Conservation (phyloP, 176 grass and related monocot species). For the Cenchrus fungigraminus region DNA sequence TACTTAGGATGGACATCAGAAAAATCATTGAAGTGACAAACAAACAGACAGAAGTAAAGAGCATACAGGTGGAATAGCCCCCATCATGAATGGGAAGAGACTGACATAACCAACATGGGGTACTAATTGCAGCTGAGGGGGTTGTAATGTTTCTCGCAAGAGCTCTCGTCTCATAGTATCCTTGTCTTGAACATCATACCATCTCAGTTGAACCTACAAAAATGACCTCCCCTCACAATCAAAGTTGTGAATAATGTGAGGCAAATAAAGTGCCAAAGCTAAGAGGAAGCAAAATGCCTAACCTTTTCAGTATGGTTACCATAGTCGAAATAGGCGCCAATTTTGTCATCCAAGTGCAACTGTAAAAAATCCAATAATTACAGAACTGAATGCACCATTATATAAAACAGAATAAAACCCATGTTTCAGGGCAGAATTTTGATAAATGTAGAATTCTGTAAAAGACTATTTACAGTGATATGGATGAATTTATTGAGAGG, state of each 20-base stretch:
- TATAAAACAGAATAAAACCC: constrained; percentile 21
- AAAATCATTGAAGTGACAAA: constrained; percentile 24
- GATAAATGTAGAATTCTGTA: background rate
- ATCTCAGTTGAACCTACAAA: constrained; percentile 85
- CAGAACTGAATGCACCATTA: background rate
- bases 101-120: constrained; percentile 98
- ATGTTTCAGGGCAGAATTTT: background rate
- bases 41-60: constrained; percentile 22
- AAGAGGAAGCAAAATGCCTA: constrained; percentile 23
- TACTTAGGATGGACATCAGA: constrained; percentile 23
- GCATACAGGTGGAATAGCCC: constrained; percentile 86
- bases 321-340: constrained; percentile 88
- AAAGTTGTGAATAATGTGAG: constrained; percentile 27
- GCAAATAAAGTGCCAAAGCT: constrained; percentile 29
- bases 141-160: constrained; percentile 77
- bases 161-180: constrained; percentile 68
- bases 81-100: constrained; percentile 98
- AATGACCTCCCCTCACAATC: constrained; percentile 4
- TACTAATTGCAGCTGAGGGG: constrained; percentile 73
- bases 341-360: constrained; percentile 87
- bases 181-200: constrained; percentile 66
- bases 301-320: constrained; percentile 98
- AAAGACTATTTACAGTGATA: background rate
- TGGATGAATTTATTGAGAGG: background rate
- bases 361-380: constrained; percentile 49